Conservation (phyloP, 2,329 filamentous ascomycete species). For the Aspergillus sp. region DNA sequence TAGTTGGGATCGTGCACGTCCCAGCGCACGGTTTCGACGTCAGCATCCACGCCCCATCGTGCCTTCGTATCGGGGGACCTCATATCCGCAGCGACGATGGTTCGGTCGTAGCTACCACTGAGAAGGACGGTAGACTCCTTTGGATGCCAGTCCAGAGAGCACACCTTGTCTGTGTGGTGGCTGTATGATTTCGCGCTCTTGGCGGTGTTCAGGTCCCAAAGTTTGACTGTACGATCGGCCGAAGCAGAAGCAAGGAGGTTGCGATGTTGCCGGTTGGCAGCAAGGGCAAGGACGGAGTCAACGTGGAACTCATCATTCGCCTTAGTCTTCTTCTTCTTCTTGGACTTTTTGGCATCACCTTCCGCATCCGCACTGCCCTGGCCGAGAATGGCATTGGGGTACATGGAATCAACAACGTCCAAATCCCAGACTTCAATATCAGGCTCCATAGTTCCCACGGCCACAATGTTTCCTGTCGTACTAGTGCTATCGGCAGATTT, state of each 20-base stretch:
- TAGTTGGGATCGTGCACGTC: slow-evolving; percentile 88
- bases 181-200: slow-evolving; percentile 94
- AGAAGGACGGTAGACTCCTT: slow-evolving; percentile 83
- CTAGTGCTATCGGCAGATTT: slow-evolving; percentile 65
- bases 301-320: slow-evolving; percentile 91
- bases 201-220: slow-evolving; percentile 92
- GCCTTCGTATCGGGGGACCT: slow-evolving; percentile 81
- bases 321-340: slow-evolving; percentile 87
- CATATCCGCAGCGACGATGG: slow-evolving; percentile 94
- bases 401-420: slow-evolving; percentile 95
- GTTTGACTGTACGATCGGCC: slow-evolving; percentile 94
- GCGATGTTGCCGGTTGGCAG: slow-evolving; percentile 88
- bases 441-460: slow-evolving; percentile 94
- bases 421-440: slow-evolving; percentile 99
- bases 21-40: slow-evolving; percentile 91
- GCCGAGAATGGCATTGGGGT: slow-evolving; percentile 92
- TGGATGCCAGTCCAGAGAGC: slow-evolving; percentile 90
- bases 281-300: slow-evolving; percentile 85
- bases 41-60: slow-evolving; percentile 90
- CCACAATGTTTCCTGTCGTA: slow-evolving; percentile 82
- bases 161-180: slow-evolving; percentile 97
- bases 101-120: slow-evolving; percentile 93
- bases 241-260: slow-evolving; percentile 94
- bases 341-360: slow-evolving; percentile 61
- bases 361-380: slow-evolving; percentile 57